These are phyloP conservation scores for Sugiyamaella sp. DNA, from an alignment of 1,139 yeast genomes.

Conservation along the genomic window DNA sequence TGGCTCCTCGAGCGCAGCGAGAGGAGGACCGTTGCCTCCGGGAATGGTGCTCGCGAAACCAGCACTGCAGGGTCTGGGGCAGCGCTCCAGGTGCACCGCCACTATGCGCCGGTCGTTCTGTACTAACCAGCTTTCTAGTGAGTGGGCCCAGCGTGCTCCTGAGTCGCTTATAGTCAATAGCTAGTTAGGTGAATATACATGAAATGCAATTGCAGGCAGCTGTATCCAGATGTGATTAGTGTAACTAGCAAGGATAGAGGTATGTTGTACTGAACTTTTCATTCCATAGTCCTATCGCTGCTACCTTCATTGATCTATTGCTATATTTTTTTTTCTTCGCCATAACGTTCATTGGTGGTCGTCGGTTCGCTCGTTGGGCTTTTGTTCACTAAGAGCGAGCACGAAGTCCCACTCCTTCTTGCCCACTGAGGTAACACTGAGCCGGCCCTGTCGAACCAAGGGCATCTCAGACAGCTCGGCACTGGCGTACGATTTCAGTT, in stretches of 20 bases:
- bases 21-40: too few relatives aligned
- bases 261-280: too few relatives aligned
- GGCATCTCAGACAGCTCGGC: constrained; percentile 46
- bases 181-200: neutral
- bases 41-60: too few relatives aligned
- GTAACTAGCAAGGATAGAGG: too few relatives aligned
- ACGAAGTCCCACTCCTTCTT: constrained; percentile 47
- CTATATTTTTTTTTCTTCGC: too few relatives aligned
- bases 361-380: neutral
- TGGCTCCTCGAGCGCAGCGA: neutral
- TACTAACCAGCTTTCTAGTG: constrained; percentile 37
- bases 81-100: too few relatives aligned
- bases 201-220: neutral
- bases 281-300: too few relatives aligned
- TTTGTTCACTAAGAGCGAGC: constrained; percentile 37
- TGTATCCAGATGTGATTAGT: neutral
- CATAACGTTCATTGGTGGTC: neutral
- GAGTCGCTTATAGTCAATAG: constrained; percentile 34
- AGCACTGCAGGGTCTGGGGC: too few relatives aligned
- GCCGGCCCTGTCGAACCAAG: constrained; percentile 51
- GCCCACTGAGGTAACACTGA: constrained; percentile 54
- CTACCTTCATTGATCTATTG: too few relatives aligned
- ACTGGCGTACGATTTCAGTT: constrained; percentile 39
- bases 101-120: too few relatives aligned
- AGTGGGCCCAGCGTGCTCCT: constrained; percentile 47